phyloP scores from a whole-genome alignment of 2,329 filamentous ascomycete species.

The Pyrenochaeta sp. region DNA sequence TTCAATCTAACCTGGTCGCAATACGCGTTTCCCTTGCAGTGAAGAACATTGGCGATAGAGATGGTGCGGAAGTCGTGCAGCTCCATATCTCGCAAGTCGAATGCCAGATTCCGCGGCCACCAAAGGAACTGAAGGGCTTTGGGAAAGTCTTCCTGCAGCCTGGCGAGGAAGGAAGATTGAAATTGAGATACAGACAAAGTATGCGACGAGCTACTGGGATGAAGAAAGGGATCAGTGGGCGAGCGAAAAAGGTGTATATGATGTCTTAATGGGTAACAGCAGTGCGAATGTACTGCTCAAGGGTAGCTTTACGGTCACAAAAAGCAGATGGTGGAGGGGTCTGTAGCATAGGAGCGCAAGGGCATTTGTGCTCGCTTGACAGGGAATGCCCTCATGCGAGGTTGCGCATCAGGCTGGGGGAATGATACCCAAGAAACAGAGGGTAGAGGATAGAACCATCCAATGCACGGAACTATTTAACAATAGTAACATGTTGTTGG shows the following conservation, averaged over 20 bases:
- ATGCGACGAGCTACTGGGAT: slow-evolving; percentile 74
- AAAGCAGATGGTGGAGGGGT: slow-evolving; percentile 74
- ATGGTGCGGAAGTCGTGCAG: slow-evolving; percentile 63
- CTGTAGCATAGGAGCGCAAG: slow-evolving; percentile 16
- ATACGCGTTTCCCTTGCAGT: slow-evolving; percentile 57
- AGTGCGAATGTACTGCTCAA: slow-evolving; percentile 62
- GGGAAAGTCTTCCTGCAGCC: slow-evolving; percentile 64
- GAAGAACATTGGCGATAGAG: slow-evolving; percentile 65
- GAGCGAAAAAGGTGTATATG: slow-evolving; percentile 71
- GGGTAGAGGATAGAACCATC: no score
- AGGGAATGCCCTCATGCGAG: no score
- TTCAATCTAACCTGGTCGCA: slow-evolving; percentile 45
- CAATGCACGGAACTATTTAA: no score
- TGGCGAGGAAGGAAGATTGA: slow-evolving; percentile 64
- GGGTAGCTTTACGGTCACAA: slow-evolving; percentile 64
- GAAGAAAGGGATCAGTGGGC: slow-evolving; percentile 63
- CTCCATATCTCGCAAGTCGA: slow-evolving; percentile 53
- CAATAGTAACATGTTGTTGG: no score
- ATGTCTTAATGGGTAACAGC: slow-evolving; percentile 67
- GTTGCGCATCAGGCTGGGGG: no score
- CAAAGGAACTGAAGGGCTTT: slow-evolving; percentile 68
- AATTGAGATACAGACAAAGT: slow-evolving; percentile 68
- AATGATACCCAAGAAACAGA: no score
- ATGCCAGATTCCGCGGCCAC: slow-evolving; percentile 53
- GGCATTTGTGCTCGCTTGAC: not conserved